Base-by-base conservation (phyloP, 805 yeast species). In the Barnettozyma botsteinii region DNA sequence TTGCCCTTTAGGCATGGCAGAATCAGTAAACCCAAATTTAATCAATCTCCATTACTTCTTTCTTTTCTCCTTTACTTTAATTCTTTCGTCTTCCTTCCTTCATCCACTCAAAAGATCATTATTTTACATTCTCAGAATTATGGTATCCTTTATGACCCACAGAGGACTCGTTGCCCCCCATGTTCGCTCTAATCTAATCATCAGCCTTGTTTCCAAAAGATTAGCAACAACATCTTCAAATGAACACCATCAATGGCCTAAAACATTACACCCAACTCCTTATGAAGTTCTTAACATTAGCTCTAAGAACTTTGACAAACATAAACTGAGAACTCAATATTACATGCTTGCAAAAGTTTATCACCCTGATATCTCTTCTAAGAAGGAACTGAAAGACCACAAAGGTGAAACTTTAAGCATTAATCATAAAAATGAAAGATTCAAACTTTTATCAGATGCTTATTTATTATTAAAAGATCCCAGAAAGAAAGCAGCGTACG, bases 281-380 rank as follows among this genome's bases (percentile, higher is more conserved):
- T 81, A 81, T 51, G 85, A 85, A 25, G 69, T 87, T 4, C 73
- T 87, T 41, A 71, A 72, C 4, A 53, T 76, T 20, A 46, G 46
- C 5, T 56, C 59, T 1, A 50, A 51, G 1, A 56, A 56, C 19
- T 59, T 71, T 31, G 70, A 70, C 40, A 57, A 57, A 36, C 58
- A 51, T 10, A 46, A 57, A 23, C 60, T 81, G 36, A 75, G 75
- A 44, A 47, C 61, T 20, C 70, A 70, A 33, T 83, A 81, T 52
- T 75, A 72, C 48, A 67, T 73, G 38, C 64, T 77, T 34, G 88
- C 88, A 10, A 85, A 83, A 57, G 55, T 79, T 9, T 88, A 88
- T 51, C 96, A 88, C 56, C 96, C 97, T 0, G 97, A 88, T 55
- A 56, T 72, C 3, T 51, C 67, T 3, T 44, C 51, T 14, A 56